A percentile compares a stretch with the other conserved stretches of the same genome.
Evolutionary conservation across 495 filamentous ascomycete species (phyloP).

Genomic region (Penicillium canariense): DNA sequence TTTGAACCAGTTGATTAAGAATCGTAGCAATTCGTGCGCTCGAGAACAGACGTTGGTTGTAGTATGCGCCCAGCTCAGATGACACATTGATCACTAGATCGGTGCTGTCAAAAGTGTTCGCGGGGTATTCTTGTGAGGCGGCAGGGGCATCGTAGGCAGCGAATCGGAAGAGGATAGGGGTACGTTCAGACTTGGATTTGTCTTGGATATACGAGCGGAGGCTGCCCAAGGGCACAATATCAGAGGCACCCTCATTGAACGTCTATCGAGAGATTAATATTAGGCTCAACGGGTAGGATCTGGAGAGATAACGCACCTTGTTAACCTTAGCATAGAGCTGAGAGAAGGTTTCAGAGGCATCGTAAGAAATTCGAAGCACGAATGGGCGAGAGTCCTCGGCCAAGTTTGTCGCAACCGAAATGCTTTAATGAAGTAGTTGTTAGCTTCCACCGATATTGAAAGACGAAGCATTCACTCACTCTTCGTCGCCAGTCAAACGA

Average conservation of each 20-base stretch:
- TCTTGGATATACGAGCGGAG: slow-evolving; percentile 47
- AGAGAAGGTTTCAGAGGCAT: slow-evolving; percentile 38
- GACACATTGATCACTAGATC: slow-evolving; percentile 49
- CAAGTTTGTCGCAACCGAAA: slow-evolving; percentile 47
- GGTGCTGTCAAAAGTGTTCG: slow-evolving; percentile 45
- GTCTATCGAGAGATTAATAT: slow-evolving; percentile 16
- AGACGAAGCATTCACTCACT: slow-evolving; percentile 11
- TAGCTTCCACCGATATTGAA: neutral
- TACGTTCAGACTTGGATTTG: slow-evolving; percentile 40
- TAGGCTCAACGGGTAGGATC: neutral
- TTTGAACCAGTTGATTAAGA: slow-evolving; percentile 42
- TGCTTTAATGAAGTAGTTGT: slow-evolving; percentile 7
- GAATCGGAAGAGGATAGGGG: slow-evolving; percentile 47
- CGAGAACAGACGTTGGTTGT: slow-evolving; percentile 52
- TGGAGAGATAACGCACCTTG: slow-evolving; percentile 34
- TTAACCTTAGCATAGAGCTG: slow-evolving; percentile 46
- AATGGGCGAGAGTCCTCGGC: slow-evolving; percentile 48
- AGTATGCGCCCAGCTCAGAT: slow-evolving; percentile 45
- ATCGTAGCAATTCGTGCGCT: slow-evolving; percentile 46
- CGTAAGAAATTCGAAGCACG: slow-evolving; percentile 45
- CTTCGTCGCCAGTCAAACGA: slow-evolving; percentile 53
- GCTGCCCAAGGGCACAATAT: slow-evolving; percentile 46
- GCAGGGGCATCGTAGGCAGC: slow-evolving; percentile 50
- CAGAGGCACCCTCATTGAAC: slow-evolving; percentile 43
- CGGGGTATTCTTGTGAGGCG: slow-evolving; percentile 46